phyloP scores from a whole-genome alignment of 352 stramenopile species.

The Pseudoperonospora humuli region DNA sequence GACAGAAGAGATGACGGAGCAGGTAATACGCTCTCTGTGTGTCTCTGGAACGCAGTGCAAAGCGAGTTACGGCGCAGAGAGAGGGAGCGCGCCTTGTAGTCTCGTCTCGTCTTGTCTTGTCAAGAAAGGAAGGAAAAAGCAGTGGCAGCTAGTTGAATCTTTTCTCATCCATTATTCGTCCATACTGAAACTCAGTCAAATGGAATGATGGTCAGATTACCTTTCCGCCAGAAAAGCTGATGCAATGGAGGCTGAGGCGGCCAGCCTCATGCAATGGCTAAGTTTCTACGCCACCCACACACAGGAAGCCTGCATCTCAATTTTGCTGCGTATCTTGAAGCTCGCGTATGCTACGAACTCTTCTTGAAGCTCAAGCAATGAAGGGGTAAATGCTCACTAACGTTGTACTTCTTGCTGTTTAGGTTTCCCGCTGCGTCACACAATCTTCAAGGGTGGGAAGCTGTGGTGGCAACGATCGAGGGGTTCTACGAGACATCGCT shows the following conservation, averaged over 20 bases:
- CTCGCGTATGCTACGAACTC: slow-evolving; percentile 8
- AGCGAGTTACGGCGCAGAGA: background rate
- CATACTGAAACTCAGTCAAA: slow-evolving; percentile 3
- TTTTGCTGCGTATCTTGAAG: slow-evolving; percentile 10
- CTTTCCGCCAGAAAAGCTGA: slow-evolving; percentile 14
- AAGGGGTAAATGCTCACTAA: slow-evolving; percentile 2
- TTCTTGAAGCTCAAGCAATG: too few species aligned
- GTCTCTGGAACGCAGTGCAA: background rate
- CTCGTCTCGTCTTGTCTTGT: background rate
- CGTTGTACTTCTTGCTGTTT: slow-evolving; percentile 13
- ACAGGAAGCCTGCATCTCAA: background rate
- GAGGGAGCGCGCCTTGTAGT: background rate
- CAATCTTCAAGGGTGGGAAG: background rate
- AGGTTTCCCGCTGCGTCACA: slow-evolving; percentile 11
- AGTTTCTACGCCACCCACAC: slow-evolving; percentile 15
- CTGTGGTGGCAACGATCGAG: slow-evolving; percentile 24
- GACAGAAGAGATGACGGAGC: background rate
- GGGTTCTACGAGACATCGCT: slow-evolving; percentile 42
- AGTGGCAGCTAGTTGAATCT: background rate
- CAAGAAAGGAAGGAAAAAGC: slow-evolving; percentile 2
- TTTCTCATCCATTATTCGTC: too few species aligned
- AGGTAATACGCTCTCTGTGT: background rate
- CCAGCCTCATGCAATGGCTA: slow-evolving; percentile 33
- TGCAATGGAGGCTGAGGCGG: slow-evolving; percentile 2
- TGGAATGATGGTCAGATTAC: slow-evolving; percentile 17